Percentiles rank a stretch among this genome's conserved stretches.
phyloP scores from a whole-genome alignment of 768 basidiomycete genomes.

The Termitomyces sp. region DNA sequence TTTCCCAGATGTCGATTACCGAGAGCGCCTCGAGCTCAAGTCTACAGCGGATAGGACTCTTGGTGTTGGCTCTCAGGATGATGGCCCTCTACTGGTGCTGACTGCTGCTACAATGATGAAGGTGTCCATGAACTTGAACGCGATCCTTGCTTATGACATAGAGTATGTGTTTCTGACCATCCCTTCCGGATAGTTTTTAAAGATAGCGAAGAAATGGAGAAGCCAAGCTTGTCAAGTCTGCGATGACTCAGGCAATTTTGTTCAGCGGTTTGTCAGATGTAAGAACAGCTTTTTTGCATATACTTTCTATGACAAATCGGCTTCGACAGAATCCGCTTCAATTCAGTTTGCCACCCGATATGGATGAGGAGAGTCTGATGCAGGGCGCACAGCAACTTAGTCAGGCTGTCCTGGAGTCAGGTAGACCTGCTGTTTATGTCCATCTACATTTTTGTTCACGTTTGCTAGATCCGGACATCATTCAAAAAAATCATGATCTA shows the following conservation, averaged over 20 bases:
- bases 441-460: conserved; percentile 2
- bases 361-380: conserved; percentile 78
- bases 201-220: conserved; percentile 43
- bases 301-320: not conserved
- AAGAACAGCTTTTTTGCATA: not conserved
- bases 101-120: conserved; percentile 71
- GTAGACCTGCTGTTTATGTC: conserved; percentile 27
- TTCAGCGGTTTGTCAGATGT: conserved; percentile 68
- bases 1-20: conserved; percentile 56
- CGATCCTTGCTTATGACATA: conserved; percentile 51
- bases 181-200: not conserved
- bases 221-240: conserved; percentile 67
- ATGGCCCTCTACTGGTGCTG: conserved; percentile 48
- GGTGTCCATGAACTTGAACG: conserved; percentile 54
- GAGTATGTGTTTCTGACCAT: conserved; percentile 41
- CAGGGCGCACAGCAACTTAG: conserved; percentile 75
- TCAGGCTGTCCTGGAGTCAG: conserved; percentile 62
- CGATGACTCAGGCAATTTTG: conserved; percentile 78
- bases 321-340: conserved; percentile 60
- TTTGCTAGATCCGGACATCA: conserved; percentile 53
- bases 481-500: conserved; percentile 74
- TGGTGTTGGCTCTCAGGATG: conserved; percentile 52
- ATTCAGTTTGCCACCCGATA: conserved; percentile 75
- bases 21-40: conserved; percentile 69
- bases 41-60: conserved; percentile 61